These are phyloP conservation scores for Monoraphidium neglectum DNA, from an alignment of 139 green algal species.

Conservation along the genomic window DNA sequence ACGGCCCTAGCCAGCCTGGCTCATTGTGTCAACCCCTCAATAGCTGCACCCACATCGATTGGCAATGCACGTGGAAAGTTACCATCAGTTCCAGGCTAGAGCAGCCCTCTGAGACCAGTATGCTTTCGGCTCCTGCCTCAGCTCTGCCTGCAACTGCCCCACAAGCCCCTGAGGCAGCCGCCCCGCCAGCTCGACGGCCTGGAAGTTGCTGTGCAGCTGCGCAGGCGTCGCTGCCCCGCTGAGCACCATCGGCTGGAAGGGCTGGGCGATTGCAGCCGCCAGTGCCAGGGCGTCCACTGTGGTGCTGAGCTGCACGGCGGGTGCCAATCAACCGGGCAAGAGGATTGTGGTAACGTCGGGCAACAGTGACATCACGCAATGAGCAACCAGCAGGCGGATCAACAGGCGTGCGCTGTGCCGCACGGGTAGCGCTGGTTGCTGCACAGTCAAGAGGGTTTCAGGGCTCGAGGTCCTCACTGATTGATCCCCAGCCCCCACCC, in stretches of 20 bases:
- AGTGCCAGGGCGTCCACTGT: conserved; percentile 41
- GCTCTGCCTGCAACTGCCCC: conserved; percentile 11
- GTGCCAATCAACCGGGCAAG: no score
- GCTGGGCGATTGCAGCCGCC: conserved; percentile 42
- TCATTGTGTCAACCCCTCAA: no score
- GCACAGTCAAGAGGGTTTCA: not conserved
- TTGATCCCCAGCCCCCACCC: not conserved
- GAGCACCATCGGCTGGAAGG: conserved; percentile 53
- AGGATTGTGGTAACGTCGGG: not conserved
- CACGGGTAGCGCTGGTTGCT: no score
- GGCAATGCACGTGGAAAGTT: no score
- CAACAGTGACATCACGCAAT: not conserved
- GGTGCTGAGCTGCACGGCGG: conserved; percentile 17
- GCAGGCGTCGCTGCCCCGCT: conserved; percentile 32
- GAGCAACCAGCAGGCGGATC: not conserved
- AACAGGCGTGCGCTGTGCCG: not conserved
- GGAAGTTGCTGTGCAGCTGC: conserved; percentile 44
- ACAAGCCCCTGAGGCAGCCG: not conserved
- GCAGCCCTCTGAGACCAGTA: conserved; percentile 42
- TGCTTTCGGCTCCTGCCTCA: conserved; percentile 26
- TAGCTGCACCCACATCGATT: no score
- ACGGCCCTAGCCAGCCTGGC: no score
- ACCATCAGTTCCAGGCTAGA: conserved; percentile 52
- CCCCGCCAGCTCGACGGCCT: conserved; percentile 28
- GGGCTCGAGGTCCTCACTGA: not conserved